Evolutionary conservation across 2,329 filamentous ascomycete species (phyloP).

Genomic region (Leptographium lundbergii): DNA sequence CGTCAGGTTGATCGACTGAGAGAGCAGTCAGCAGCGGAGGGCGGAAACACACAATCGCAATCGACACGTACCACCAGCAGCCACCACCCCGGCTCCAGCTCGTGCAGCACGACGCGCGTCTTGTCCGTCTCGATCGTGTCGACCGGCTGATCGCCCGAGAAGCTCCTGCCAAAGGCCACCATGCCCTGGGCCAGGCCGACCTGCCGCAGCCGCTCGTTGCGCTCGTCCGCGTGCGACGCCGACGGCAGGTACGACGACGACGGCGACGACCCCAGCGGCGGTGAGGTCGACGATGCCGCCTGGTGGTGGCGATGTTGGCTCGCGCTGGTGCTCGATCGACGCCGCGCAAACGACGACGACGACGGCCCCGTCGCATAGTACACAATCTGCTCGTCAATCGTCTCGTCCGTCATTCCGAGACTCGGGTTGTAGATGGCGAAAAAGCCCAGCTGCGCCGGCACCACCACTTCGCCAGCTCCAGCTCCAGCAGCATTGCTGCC

Average conservation of each 20-base stretch:
- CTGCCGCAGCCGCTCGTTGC: slow-evolving; percentile 79
- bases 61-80: slow-evolving; percentile 77
- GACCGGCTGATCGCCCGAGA: slow-evolving; percentile 63
- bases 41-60: too few species aligned
- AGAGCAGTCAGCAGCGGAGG: too few species aligned
- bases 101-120: slow-evolving; percentile 69
- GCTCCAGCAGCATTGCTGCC: neutral
- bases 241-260: slow-evolving; percentile 17
- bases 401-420: slow-evolving; percentile 48
- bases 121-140: slow-evolving; percentile 88
- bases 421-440: slow-evolving; percentile 87
- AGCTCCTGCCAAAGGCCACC: slow-evolving; percentile 82
- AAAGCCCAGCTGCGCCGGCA: slow-evolving; percentile 78
- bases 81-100: slow-evolving; percentile 92
- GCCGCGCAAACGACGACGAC: neutral
- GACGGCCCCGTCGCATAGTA: slow-evolving; percentile 65
- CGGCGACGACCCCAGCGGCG: neutral
- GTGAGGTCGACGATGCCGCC: neutral
- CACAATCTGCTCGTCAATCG: slow-evolving; percentile 70
- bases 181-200: slow-evolving; percentile 95
- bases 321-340: neutral
- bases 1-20: slow-evolving; percentile 12
- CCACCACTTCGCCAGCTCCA: slow-evolving; percentile 8
- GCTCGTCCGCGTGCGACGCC: slow-evolving; percentile 44
- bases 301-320: neutral